These are phyloP conservation scores for Rhizopus stolonifer DNA, from an alignment of 371 early-diverging fungal species.

Conservation along the genomic window DNA sequence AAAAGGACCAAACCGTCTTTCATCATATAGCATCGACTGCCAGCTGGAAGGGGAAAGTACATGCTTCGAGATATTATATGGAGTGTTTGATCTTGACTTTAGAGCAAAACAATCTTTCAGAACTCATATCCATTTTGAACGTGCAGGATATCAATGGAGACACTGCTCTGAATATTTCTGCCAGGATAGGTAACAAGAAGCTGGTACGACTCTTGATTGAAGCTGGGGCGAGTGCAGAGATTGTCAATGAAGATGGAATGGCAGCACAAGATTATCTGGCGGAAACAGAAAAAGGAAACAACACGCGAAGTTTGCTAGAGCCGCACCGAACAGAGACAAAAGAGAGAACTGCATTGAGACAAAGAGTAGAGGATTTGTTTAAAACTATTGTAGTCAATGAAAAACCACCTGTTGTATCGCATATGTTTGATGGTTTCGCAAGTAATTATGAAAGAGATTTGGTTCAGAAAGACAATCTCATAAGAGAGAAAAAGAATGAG, in stretches of 20 bases:
- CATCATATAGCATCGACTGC: conserved; percentile 86
- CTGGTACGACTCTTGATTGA: conserved; percentile 75
- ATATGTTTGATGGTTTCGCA: conserved; percentile 32
- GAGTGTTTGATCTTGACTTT: conserved; percentile 72
- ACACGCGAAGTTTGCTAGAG: conserved; percentile 16
- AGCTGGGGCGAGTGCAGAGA: conserved; percentile 77
- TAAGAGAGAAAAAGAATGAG: conserved; percentile 33
- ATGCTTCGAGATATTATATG: conserved; percentile 81
- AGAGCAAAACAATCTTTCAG: conserved; percentile 30
- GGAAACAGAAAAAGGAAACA: conserved; percentile 33
- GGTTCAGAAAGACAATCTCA: conserved; percentile 26
- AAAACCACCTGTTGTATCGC: conserved; percentile 18
- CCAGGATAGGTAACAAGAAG: conserved; percentile 73
- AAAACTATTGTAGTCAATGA: conserved; percentile 16
- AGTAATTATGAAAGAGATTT: conserved; percentile 36
- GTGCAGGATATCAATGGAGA: conserved; percentile 83
- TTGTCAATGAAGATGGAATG: conserved; percentile 76
- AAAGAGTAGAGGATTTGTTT: conserved; percentile 17
- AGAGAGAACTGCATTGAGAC: conserved; percentile 16
- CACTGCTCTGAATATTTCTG: conserved; percentile 88
- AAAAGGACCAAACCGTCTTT: conserved; percentile 78
- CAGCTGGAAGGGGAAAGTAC: conserved; percentile 66
- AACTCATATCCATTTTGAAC: conserved; percentile 71
- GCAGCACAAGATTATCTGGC: conserved; percentile 61
- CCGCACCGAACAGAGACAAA: conserved; percentile 26